Evolutionary conservation across 441 rosid genomes (phyloP).

Genomic region (Gossypium aridum): DNA sequence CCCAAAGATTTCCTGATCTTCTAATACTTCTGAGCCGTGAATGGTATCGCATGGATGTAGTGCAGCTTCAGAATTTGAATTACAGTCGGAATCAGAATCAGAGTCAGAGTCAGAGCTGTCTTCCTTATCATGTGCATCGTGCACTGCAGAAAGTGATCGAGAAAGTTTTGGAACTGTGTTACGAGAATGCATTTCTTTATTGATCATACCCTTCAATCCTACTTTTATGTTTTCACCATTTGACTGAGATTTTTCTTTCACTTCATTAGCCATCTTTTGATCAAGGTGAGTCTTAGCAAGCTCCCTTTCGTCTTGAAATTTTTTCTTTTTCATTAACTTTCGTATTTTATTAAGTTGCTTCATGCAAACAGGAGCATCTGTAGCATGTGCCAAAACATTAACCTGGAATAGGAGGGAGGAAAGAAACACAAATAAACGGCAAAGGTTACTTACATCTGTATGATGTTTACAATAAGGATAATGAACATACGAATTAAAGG

Average conservation of each 20-base stretch:
- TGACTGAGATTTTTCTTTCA: conserved; percentile 17
- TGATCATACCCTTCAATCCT: conserved; percentile 22
- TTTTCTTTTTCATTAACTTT: conserved; percentile 60
- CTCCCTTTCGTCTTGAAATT: conserved; percentile 31
- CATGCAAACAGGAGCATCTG: conserved; percentile 66
- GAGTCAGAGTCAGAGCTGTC: conserved; percentile 27
- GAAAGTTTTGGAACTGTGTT: conserved; percentile 39
- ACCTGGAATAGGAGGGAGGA: conserved; percentile 55
- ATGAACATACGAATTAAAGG: conserved; percentile 1
- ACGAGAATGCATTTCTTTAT: conserved; percentile 30
- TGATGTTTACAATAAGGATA: background rate
- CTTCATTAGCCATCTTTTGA: conserved; percentile 21
- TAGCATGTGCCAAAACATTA: conserved; percentile 75
- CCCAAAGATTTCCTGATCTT: conserved; percentile 24
- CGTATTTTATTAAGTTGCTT: conserved; percentile 75
- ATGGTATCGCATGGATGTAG: conserved; percentile 28
- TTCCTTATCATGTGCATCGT: conserved; percentile 28
- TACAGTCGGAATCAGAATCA: conserved; percentile 46
- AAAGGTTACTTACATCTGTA: conserved; percentile 10
- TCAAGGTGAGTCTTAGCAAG: conserved; percentile 18
- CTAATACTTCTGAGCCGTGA: conserved; percentile 30
- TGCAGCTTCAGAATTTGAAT: conserved; percentile 49
- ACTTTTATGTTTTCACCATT: conserved; percentile 26
- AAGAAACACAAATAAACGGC: conserved; percentile 15
- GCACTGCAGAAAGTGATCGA: conserved; percentile 33